Percentiles rank a stretch among this genome's conserved stretches.
These are phyloP conservation scores for Vigna trinervia DNA, from an alignment of 306 rosid species.

Conservation along the genomic window DNA sequence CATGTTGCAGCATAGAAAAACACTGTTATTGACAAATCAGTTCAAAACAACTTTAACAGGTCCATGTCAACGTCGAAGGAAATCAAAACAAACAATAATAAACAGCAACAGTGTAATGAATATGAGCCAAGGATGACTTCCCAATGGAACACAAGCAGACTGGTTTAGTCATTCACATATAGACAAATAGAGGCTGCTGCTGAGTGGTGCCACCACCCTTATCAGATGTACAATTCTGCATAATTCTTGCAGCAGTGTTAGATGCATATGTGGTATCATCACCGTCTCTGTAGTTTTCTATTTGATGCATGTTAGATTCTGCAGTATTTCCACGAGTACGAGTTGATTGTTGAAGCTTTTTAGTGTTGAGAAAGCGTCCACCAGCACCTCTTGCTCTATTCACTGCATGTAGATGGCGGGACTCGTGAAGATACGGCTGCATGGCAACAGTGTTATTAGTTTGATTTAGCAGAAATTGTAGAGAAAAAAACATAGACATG, in stretches of 20 bases:
- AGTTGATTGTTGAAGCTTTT: conserved; percentile 46
- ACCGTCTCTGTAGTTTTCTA: conserved; percentile 50
- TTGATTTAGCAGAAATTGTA: not conserved
- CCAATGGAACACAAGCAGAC: conserved; percentile 51
- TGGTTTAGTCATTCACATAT: conserved; percentile 40
- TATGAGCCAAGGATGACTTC: conserved; percentile 87
- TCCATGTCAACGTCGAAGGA: conserved; percentile 31
- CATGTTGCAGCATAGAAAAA: conserved; percentile 18
- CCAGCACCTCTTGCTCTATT: conserved; percentile 79
- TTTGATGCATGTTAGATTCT: conserved; percentile 46
- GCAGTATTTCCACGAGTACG: conserved; percentile 30
- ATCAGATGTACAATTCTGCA: conserved; percentile 47
- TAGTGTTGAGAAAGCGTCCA: conserved; percentile 73
- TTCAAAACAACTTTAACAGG: conserved; percentile 29
- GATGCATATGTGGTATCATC: conserved; percentile 29
- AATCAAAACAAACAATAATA: conserved; percentile 29
- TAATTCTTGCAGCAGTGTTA: conserved; percentile 39
- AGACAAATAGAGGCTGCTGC: conserved; percentile 49
- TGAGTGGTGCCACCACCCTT: conserved; percentile 48
- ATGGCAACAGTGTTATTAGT: conserved; percentile 1
- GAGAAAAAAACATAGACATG: not conserved
- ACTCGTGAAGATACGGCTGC: conserved; percentile 87
- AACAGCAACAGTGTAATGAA: conserved; percentile 11
- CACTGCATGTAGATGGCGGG: conserved; percentile 75
- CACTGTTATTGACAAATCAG: conserved; percentile 36